Conservation (phyloP, 257 asterid species). For the Solanum boliviense region DNA sequence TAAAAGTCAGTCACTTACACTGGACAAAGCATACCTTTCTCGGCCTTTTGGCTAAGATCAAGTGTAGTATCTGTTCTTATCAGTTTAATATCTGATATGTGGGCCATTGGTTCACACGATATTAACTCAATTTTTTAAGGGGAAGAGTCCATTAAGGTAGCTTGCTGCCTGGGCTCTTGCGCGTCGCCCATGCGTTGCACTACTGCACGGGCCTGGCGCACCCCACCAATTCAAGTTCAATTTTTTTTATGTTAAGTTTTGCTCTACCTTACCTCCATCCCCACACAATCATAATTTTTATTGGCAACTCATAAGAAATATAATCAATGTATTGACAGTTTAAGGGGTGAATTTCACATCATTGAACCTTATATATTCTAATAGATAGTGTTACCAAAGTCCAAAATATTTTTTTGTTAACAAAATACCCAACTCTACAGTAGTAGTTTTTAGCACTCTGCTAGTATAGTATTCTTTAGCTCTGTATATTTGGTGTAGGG, state of each 20-base stretch:
- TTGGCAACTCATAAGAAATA: too few species aligned
- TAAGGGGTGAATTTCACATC: too few species aligned
- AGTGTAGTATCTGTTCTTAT: conserved; percentile 30
- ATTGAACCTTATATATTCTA: too few species aligned
- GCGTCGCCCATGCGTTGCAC: neutral
- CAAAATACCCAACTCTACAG: neutral
- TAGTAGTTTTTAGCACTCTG: neutral
- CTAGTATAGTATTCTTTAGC: neutral
- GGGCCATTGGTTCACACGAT: accelerated
- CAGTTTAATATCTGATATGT: conserved; percentile 10
- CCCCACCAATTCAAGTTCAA: neutral
- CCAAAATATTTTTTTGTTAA: too few species aligned
- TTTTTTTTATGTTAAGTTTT: accelerated
- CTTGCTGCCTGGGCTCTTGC: neutral
- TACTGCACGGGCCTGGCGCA: neutral
- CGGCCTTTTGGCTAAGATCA: conserved; percentile 41
- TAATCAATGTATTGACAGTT: too few species aligned
- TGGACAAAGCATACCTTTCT: conserved; percentile 1
- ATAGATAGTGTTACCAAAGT: too few species aligned
- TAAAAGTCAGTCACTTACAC: neutral
- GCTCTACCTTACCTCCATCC: too few species aligned
- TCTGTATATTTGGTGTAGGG: conserved; percentile 18
- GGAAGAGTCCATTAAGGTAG: neutral
- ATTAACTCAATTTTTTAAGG: neutral
- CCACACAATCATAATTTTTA: too few species aligned